A percentile compares a stretch with the other conserved stretches of the same genome.
These are phyloP conservation scores for Chaetomium olivaceum DNA, from an alignment of 2,329 filamentous ascomycete genomes.

Conservation along the genomic window DNA sequence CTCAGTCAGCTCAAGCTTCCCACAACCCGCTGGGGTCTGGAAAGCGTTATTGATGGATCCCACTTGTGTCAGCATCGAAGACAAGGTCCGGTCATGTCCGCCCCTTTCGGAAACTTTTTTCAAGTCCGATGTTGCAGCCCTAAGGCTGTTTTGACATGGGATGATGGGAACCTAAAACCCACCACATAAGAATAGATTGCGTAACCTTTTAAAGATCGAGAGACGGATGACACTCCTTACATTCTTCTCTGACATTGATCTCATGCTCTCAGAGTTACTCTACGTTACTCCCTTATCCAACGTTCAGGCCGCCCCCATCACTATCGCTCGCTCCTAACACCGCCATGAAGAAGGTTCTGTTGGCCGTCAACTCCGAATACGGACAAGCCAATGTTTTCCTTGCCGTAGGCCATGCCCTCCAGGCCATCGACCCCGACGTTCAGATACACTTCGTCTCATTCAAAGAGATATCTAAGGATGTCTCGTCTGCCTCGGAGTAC, in stretches of 20 bases:
- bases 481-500: constrained; percentile 26
- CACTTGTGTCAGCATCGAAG: not conserved
- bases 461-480: constrained; percentile 31
- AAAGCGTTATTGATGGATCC: not conserved
- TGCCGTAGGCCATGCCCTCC: constrained; percentile 28
- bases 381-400: constrained; percentile 35
- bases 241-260: not conserved
- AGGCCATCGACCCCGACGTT: constrained; percentile 8
- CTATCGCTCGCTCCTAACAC: not conserved
- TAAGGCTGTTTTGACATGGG: not conserved
- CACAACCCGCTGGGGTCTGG: not conserved
- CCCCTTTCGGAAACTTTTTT: too few relatives aligned
- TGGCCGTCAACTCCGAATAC: constrained; percentile 31
- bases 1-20: not conserved
- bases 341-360: constrained; percentile 24
- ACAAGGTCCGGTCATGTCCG: not conserved
- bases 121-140: not conserved
- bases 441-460: constrained; percentile 44
- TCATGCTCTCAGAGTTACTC: not conserved
- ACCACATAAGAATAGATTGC: not conserved
- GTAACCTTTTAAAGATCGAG: not conserved
- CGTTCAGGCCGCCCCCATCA: not conserved
- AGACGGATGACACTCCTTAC: not conserved
- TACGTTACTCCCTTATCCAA: not conserved
- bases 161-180: not conserved